A percentile compares a stretch with the other conserved stretches of the same genome.
Evolutionary conservation across 805 yeast genomes (phyloP).

Genomic region (Sugiyamaella mastotermitis): DNA sequence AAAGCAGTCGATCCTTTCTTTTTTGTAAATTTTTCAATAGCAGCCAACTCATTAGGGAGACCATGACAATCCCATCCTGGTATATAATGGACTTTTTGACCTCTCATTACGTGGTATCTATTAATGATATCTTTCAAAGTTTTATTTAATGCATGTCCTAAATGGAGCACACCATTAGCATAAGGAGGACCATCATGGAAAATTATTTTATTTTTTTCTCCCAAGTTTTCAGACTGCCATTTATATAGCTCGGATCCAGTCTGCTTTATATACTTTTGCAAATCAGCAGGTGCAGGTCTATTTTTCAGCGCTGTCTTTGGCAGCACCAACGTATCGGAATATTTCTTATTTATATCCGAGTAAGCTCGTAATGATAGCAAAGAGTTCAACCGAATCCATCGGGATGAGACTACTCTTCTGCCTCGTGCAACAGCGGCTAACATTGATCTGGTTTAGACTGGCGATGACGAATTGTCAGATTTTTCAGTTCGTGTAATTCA

Average conservation of each 20-base stretch:
- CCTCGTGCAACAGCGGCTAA: too few species aligned
- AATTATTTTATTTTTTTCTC: constrained; percentile 37
- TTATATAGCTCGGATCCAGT: constrained; percentile 47
- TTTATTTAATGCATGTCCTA: constrained; percentile 90
- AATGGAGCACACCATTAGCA: constrained; percentile 90
- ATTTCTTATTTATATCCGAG: constrained; percentile 12
- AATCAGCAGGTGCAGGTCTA: constrained; percentile 9
- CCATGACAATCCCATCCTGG: constrained; percentile 99
- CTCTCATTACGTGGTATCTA: constrained; percentile 59
- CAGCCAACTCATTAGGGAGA: constrained; percentile 88
- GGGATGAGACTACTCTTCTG: too few species aligned
- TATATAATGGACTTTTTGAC: constrained; percentile 58
- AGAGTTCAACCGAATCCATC: too few species aligned
- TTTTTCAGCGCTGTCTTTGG: constrained; percentile 17
- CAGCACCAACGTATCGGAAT: constrained; percentile 15
- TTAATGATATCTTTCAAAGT: constrained; percentile 79
- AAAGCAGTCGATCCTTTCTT: constrained; percentile 28
- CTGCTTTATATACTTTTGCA: constrained; percentile 5
- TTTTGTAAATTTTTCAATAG: constrained; percentile 44
- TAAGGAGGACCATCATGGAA: constrained; percentile 98
- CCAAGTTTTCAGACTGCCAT: constrained; percentile 44
- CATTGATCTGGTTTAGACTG: too few species aligned
- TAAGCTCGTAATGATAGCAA: too few species aligned
- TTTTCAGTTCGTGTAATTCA: too few species aligned
- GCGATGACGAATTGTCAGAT: too few species aligned